Evolutionary conservation across 2,329 filamentous ascomycete genomes (phyloP).

Genomic region (Metarhizium brunneum): DNA sequence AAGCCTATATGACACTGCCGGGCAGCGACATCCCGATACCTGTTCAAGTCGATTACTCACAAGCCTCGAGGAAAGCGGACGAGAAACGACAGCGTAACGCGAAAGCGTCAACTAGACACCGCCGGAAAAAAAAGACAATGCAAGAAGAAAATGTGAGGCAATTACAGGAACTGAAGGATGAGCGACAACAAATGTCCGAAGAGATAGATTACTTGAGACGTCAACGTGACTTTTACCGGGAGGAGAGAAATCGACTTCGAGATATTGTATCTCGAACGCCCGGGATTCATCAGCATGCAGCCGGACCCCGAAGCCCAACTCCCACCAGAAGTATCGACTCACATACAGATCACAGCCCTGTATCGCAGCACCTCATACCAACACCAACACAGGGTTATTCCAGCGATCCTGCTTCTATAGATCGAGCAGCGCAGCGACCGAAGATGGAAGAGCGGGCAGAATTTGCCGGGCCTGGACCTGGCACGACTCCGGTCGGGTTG

Average conservation of each 20-base stretch:
- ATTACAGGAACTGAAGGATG: constrained; percentile 59
- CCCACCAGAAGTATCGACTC: constrained; percentile 25
- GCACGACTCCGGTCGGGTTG: constrained; percentile 25
- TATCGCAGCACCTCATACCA: constrained; percentile 17
- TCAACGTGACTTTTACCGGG: constrained; percentile 64
- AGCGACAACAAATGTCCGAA: constrained; percentile 54
- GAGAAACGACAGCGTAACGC: constrained; percentile 82
- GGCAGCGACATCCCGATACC: constrained; percentile 33
- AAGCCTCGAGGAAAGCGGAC: constrained; percentile 73
- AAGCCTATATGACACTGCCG: constrained; percentile 29
- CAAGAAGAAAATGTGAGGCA: constrained; percentile 63
- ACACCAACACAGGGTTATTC: constrained; percentile 24
- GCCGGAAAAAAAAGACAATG: constrained; percentile 72
- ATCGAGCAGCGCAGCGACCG: constrained; percentile 36
- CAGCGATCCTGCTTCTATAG: constrained; percentile 33
- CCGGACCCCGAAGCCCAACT: constrained; percentile 41
- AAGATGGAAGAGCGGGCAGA: constrained; percentile 39
- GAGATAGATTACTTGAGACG: constrained; percentile 44
- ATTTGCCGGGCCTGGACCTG: constrained; percentile 25
- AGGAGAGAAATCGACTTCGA: constrained; percentile 62
- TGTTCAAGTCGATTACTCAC: constrained; percentile 69
- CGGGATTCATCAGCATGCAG: constrained; percentile 42
- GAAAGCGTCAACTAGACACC: constrained; percentile 74
- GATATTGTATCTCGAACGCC: constrained; percentile 55
- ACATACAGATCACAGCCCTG: constrained; percentile 28